Base-by-base conservation (phyloP, 2,329 filamentous ascomycete species). In the Anthostomella pinea region DNA sequence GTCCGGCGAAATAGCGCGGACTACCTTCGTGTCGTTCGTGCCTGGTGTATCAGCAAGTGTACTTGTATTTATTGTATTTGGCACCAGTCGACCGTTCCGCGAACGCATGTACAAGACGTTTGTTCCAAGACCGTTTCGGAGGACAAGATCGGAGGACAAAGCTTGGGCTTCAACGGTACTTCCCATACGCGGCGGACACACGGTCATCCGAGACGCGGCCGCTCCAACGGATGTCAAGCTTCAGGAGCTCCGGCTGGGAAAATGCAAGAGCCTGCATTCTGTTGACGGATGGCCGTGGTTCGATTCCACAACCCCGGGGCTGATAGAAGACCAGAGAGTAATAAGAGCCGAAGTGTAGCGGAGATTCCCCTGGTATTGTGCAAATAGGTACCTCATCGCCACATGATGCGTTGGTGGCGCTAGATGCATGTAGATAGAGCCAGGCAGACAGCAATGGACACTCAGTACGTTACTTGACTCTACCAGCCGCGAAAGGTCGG, bases 1-100 rank as follows among this genome's bases (percentile, higher is more conserved):
- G 18, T 48, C 46, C 8, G 19, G 41, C 6, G 33, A 33, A 7
- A 25, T 39, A n/a, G 44, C 56, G 2, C 54, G 53, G 4, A 35
- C 21, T 2, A 54, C 58, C 18, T 46, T 57, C 10, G 6, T 52
- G 2, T 26, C 55, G 13, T 62, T 59, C 25, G 42, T 31, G 15
- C 16, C 28, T 20, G 32, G 37, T 11, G 27, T 32, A 1, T 24
- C 37, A 6, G 27, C 37, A 9, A 30, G 37, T 21, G 11, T 39
- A 13, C 32, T 39, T n/a, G 27, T 35, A 13, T 39, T 39, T 21
- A 22, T 35, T 18, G 24, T 39, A 9, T 39, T 39, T 19, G 37
- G 32, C 11, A 39, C 37, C 4, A 39, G 16, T 16, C 27, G 26
- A 16, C 31, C 26, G 5, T 35, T 35, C 17, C 26, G 25, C 10